phyloP scores from a whole-genome alignment of 2,329 filamentous ascomycete genomes.

The Trematosphaeria pertusa region DNA sequence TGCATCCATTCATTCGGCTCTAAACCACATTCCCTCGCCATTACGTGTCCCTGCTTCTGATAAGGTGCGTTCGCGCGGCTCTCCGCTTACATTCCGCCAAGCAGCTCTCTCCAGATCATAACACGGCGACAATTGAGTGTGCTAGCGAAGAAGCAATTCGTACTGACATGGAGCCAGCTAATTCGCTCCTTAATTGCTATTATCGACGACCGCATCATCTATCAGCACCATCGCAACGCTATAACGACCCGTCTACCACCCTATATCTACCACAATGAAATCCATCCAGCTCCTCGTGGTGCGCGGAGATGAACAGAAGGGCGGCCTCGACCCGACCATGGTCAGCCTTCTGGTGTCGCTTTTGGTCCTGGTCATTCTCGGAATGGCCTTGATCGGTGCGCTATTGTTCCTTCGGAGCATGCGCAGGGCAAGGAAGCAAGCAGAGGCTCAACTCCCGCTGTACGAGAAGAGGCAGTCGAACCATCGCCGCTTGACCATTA shows the following conservation, averaged over 20 bases:
- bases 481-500: conserved; percentile 66
- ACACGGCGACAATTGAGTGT: conserved; percentile 2
- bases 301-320: conserved; percentile 50
- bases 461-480: conserved; percentile 67
- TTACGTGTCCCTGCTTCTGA: conserved; percentile 19
- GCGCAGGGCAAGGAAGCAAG: conserved; percentile 55
- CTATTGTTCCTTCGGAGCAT: conserved; percentile 77
- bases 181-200: conserved; percentile 36
- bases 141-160: conserved; percentile 4
- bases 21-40: conserved; percentile 25
- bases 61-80: conserved; percentile 38
- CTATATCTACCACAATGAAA: conserved; percentile 46
- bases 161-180: conserved; percentile 33
- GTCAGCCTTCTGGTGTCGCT: conserved; percentile 81
- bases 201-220: conserved; percentile 8
- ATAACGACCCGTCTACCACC: conserved; percentile 16
- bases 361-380: conserved; percentile 77
- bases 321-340: conserved; percentile 65
- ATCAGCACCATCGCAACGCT: conserved; percentile 6
- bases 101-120: conserved; percentile 24
- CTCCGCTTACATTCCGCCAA: conserved; percentile 29
- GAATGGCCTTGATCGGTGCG: conserved; percentile 69
- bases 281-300: conserved; percentile 59
- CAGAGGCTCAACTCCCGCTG: conserved; percentile 65
- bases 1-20: conserved; percentile 52